Conservation (phyloP, 2,329 filamentous ascomycete species). For the Cladosporium sp. region DNA sequence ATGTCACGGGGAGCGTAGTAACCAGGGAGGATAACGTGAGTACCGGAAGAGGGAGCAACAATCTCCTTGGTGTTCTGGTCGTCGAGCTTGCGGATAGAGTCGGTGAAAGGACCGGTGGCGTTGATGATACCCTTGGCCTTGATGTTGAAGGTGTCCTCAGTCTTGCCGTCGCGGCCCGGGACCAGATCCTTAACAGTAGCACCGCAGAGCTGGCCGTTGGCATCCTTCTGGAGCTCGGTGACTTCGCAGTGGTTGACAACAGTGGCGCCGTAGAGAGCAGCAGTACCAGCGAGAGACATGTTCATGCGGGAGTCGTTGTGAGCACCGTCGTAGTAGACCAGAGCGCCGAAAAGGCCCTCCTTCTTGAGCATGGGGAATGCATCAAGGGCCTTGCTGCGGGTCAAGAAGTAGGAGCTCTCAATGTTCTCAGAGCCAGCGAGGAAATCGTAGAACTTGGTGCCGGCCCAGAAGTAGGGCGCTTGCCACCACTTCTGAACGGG, state of each 20-base stretch:
- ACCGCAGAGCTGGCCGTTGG: conserved; percentile 66
- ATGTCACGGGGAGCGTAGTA: conserved; percentile 83
- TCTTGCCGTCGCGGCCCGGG: conserved; percentile 59
- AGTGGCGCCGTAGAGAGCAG: conserved; percentile 79
- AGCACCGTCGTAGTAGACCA: conserved; percentile 89
- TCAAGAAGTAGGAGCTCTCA: conserved; percentile 84
- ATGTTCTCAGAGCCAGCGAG: conserved; percentile 83
- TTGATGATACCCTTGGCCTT: conserved; percentile 81
- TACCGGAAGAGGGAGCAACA: conserved; percentile 78
- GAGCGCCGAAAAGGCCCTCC: conserved; percentile 70
- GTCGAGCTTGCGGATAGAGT: conserved; percentile 82
- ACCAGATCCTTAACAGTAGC: conserved; percentile 70
- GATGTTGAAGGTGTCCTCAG: conserved; percentile 62
- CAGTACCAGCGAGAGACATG: conserved; percentile 81
- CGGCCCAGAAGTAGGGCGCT: conserved; percentile 73
- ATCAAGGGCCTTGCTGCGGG: conserved; percentile 78
- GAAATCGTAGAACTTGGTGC: conserved; percentile 79
- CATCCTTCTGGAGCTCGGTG: conserved; percentile 70
- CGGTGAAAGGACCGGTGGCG: conserved; percentile 83
- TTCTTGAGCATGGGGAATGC: conserved; percentile 86
- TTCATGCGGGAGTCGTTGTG: conserved; percentile 95
- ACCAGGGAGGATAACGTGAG: conserved; percentile 81
- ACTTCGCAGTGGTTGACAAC: conserved; percentile 83
- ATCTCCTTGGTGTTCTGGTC: conserved; percentile 69
- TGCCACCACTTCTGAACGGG: conserved; percentile 81